phyloP scores from a whole-genome alignment of 192 early-diverging fungal genomes.

The Gaertneriomyces semiglobifer region DNA sequence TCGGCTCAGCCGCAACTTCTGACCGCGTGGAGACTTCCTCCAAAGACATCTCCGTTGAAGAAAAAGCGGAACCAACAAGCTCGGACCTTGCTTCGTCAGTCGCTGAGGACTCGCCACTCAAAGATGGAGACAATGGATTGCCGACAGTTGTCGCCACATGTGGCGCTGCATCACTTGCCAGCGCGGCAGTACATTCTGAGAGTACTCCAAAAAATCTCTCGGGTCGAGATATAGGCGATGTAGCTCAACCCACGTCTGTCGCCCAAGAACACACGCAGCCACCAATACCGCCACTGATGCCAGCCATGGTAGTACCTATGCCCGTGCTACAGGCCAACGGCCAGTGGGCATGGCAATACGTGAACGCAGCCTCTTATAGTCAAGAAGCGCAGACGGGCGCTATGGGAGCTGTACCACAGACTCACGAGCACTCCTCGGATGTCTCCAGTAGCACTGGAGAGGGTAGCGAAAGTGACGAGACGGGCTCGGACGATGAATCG shows the following conservation, averaged over 20 bases:
- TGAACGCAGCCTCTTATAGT: slow-evolving; percentile 10
- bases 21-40: no score
- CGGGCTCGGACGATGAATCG: background rate
- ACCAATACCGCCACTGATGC: slow-evolving; percentile 4
- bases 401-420: no score
- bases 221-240: no score
- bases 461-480: slow-evolving; percentile 7
- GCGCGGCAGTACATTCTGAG: background rate
- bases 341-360: slow-evolving; percentile 30
- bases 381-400: no score
- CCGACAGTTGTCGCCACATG: background rate
- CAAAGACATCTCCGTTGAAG: background rate
- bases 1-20: background rate
- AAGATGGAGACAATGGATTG: background rate
- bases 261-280: no score
- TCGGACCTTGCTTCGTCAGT: no score
- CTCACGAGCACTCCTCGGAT: no score
- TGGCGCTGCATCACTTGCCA: background rate
- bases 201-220: no score
- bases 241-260: no score
- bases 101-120: no score
- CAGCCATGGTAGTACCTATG: slow-evolving; percentile 18
- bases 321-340: slow-evolving; percentile 24
- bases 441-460: slow-evolving; percentile 1
- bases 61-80: background rate